Base-by-base conservation (phyloP, 139 green algal genomes). In the Micractinium sp. region DNA sequence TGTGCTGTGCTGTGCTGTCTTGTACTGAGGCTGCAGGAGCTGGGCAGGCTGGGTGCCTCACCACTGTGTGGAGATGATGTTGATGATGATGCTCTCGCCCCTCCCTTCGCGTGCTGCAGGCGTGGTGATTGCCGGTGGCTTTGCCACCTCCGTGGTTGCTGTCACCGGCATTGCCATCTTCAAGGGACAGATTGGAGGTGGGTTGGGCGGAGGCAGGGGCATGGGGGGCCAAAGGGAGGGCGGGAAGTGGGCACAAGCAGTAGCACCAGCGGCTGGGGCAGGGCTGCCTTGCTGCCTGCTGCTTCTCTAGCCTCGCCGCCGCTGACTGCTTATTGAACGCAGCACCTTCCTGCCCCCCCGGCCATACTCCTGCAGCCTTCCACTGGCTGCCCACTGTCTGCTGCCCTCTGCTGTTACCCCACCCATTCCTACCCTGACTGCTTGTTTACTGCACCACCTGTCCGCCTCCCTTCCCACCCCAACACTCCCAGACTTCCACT, bases 91-190 rank as follows among this genome's bases (percentile, higher is more conserved):
- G 20, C 63, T 5, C 63, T 2, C 22, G 63, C 22, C 20, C 63
- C 20, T 71, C 63, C 63, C 63, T 12, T 71, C 63, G 14, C 63
- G 20, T 71, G 63, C 63, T 27, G 31, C 80, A 71, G 89, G 63
- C n/a, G 87, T 92, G 69, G 66, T 25, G 19, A 83, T 92, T 31
- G 87, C 90, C n/a, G 90, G 81, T 16, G 31, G 35, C 39, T 91
- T 92, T 77, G 90, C 88, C 0, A 31, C 81, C 16, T 73, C 61
- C 1, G 82, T 89, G 23, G 85, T 90, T 35, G 77, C 29, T 4
- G n/a, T 92, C 38, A 71, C 89, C 4, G 85, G 31, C 29, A 36
- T 69, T 23, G 89, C 89, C n/a, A 69, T 66, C 14, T 67, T 27
- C 66, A 61, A 74, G 74, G 89, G 90, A 0, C 41, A 91, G 86